Evolutionary conservation across 352 stramenopile species (phyloP), one percentile per base, ranked within the genome.

Genomic region (Phytophthora cajani): DNA sequence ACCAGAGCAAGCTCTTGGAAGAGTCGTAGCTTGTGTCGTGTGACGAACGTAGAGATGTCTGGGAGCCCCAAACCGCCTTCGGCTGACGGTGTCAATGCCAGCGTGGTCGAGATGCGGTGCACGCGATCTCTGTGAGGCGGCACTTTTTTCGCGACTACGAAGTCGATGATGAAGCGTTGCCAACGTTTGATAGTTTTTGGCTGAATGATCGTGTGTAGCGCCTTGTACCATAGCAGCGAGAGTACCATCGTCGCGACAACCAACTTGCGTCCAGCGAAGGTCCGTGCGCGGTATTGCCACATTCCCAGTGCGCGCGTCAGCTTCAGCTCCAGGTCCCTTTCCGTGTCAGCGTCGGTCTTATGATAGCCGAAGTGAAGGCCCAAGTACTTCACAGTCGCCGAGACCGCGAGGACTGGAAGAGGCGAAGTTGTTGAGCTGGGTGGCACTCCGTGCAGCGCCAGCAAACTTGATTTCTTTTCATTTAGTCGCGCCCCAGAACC

Each of bases 211-310:
- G 11, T 32, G 12, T 32, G 21, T 7, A 33, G 23, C 5, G 32
- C 30, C 19, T 47, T 33, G 32, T 60, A 60, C 33, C 53, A 60
- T 2, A 60, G 19, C 8, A 60, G 7, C 5, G 53, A 49, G 27
- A 60, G 32, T 17, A 60, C 21, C 12, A 60, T 25, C 1, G 53
- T 30, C 47, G 42, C 12, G 7, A 60, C 53, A 6, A 60, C 27
- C 14, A 49, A 33, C 16, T 19, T 21, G 7, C 33, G 30, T 8
- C 53, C 33, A 8, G 27, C 7, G 2, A 60, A n/a, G 6, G 53
- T 60, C 17, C 53, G 30, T 19, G 53, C 53, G 8, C 53, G 53
- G 27, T 33, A n/a, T 32, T 49, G 9, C 53, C 53, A 60, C 7
- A 50, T 9, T 27, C 53, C 11, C 8, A 60, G 53, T 17, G 10